Evolutionary conservation across 2,329 filamentous ascomycete species (phyloP).

Genomic region (Penicillium freii): DNA sequence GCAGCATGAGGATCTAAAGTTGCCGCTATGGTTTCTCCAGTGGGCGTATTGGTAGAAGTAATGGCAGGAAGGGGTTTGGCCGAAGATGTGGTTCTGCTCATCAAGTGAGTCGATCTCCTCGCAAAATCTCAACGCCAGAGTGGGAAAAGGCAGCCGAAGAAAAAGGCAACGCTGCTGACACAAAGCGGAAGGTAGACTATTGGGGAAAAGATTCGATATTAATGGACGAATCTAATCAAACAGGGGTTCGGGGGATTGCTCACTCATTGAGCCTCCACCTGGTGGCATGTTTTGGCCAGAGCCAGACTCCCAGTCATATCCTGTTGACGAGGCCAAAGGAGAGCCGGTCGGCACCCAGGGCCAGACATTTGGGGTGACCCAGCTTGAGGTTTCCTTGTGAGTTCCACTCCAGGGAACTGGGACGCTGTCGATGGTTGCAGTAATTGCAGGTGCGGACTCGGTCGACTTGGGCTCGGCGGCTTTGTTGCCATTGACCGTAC

Average conservation of each 20-base stretch:
- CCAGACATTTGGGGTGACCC: constrained; percentile 60
- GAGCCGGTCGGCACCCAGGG: constrained; percentile 64
- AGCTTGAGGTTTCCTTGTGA: constrained; percentile 45
- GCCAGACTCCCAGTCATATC: constrained; percentile 71
- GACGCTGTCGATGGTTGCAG: constrained; percentile 60
- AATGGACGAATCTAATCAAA: constrained; percentile 20
- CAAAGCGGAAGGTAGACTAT: constrained; percentile 56
- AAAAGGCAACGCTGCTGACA: constrained; percentile 49
- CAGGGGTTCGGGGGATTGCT: constrained; percentile 42
- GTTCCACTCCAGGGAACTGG: constrained; percentile 65
- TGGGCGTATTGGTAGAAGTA: neutral
- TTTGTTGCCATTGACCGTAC: constrained; percentile 65
- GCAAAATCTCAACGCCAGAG: constrained; percentile 45
- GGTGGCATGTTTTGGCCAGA: constrained; percentile 76
- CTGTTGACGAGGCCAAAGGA: constrained; percentile 46
- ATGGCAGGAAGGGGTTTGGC: neutral
- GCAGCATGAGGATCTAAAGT: constrained; percentile 14
- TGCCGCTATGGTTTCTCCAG: constrained; percentile 4
- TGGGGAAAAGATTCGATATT: constrained; percentile 24
- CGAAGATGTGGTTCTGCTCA: constrained; percentile 4
- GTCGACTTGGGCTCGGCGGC: constrained; percentile 46
- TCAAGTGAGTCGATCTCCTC: constrained; percentile 10
- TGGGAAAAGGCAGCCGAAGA: constrained; percentile 47
- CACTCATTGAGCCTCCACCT: constrained; percentile 66
- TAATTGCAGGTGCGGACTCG: constrained; percentile 59